Percentiles rank a stretch among this genome's conserved stretches.
Conservation (phyloP, 2,329 filamentous ascomycete genomes). For the Emmonsiellopsis sp. region DNA sequence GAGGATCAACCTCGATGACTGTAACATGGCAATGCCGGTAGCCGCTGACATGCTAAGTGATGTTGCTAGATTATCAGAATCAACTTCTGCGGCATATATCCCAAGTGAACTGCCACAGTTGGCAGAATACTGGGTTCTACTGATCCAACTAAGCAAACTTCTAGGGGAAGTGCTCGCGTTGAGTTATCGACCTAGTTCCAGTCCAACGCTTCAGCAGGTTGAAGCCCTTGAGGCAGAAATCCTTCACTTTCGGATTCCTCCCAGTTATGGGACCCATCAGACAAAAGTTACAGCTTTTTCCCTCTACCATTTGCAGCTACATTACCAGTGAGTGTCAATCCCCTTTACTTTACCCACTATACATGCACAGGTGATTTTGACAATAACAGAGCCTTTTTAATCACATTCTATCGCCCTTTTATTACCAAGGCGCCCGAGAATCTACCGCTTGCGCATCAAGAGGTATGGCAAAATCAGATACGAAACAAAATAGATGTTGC, state of each 20-base stretch:
- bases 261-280: neutral
- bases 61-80: neutral
- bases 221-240: neutral
- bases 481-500: neutral
- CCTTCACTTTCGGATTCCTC: neutral
- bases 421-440: neutral
- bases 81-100: neutral
- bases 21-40: neutral
- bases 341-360: neutral
- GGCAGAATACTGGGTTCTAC: neutral
- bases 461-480: neutral
- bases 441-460: neutral
- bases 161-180: neutral
- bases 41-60: neutral
- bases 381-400: neutral
- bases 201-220: neutral
- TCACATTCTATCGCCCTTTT: neutral
- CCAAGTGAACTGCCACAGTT: neutral
- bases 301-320: neutral
- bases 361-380: neutral
- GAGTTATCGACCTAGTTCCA: neutral
- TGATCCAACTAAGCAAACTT: neutral
- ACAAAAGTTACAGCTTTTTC: neutral
- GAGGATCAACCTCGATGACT: neutral
- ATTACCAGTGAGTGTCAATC: neutral